Evolutionary conservation across 2,329 filamentous ascomycete genomes (phyloP).

Genomic region (Colletotrichum limetticola): DNA sequence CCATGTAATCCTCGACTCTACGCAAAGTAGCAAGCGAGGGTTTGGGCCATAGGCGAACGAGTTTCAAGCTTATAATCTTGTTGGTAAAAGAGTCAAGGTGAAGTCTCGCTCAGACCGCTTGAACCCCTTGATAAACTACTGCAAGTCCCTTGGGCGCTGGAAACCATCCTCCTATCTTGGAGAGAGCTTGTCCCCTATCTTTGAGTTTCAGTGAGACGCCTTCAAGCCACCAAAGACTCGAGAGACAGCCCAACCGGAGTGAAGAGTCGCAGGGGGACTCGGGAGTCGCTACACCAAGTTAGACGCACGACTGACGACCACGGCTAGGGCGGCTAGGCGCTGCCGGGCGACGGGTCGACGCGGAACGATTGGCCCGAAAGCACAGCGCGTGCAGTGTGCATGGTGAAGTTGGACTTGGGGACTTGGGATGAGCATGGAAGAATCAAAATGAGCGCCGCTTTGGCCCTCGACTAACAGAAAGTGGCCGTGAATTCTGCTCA

Average conservation of each 20-base stretch:
- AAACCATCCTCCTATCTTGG: background rate
- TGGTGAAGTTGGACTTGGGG: background rate
- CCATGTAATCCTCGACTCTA: background rate
- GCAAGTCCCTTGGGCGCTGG: background rate
- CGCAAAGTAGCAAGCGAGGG: background rate
- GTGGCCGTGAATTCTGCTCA: background rate
- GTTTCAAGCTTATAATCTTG: background rate
- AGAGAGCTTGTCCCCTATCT: background rate
- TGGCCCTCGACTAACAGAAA: background rate
- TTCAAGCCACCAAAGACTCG: constrained; percentile 16
- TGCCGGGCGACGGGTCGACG: background rate
- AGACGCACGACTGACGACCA: background rate
- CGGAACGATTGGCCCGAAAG: constrained; percentile 5
- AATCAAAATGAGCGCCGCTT: constrained; percentile 3
- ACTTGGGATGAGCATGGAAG: background rate
- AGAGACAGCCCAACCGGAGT: background rate
- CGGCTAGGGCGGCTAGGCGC: background rate
- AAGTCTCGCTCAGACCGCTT: background rate
- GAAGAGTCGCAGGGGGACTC: background rate
- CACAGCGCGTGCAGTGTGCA: background rate
- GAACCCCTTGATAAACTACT: background rate
- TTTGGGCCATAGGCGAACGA: background rate
- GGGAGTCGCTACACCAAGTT: background rate
- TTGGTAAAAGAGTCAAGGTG: background rate
- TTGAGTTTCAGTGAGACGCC: constrained; percentile 32